Conservation (phyloP, 225 moss, liverwort and hornwort species). For the Neckera pumila region DNA sequence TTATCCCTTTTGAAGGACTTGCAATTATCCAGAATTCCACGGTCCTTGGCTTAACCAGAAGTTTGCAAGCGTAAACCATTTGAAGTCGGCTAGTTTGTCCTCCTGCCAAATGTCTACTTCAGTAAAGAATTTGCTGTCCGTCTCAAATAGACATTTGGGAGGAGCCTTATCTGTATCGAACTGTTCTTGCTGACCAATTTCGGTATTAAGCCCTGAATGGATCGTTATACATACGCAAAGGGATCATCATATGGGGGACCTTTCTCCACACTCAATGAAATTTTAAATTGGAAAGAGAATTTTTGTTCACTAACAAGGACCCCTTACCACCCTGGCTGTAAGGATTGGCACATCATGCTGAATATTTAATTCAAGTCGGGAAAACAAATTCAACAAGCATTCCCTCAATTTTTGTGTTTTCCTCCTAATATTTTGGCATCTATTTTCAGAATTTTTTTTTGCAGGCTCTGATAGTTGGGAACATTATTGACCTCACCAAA, state of each 20-base stretch:
- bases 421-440: too few species aligned
- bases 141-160: background rate
- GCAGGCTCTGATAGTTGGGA: background rate
- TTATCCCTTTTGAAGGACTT: background rate
- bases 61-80: background rate
- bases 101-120: background rate
- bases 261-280: background rate
- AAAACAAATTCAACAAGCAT: background rate
- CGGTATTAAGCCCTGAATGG: background rate
- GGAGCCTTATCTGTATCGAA: background rate
- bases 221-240: too few species aligned
- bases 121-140: background rate
- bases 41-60: background rate
- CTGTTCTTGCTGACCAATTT: background rate
- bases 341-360: too few species aligned
- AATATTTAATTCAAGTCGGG: background rate
- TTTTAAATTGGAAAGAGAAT: background rate
- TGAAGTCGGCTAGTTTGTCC: background rate
- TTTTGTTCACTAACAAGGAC: background rate
- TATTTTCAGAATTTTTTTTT: too few species aligned
- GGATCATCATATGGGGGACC: background rate
- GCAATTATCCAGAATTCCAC: background rate
- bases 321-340: background rate
- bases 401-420: background rate
- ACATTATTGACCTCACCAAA: background rate